Conservation (phyloP, 2,329 filamentous ascomycete species). For the Penicillium sp. region DNA sequence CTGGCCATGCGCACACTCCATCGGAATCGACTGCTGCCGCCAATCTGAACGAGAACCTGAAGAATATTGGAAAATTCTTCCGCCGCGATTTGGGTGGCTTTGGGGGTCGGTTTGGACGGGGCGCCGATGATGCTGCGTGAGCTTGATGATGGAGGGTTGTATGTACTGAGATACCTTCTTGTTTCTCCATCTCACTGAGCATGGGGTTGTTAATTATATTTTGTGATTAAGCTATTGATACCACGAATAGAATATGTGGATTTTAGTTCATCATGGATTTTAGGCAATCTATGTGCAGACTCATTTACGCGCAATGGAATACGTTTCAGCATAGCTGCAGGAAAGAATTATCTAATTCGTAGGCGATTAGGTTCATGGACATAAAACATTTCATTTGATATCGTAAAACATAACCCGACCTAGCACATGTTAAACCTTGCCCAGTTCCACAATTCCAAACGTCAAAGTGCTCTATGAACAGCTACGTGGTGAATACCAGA, state of each 20-base stretch:
- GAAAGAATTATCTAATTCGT: too few species aligned
- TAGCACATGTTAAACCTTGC: background rate
- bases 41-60: conserved; percentile 89
- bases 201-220: conserved; percentile 2
- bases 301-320: background rate
- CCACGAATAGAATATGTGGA: conserved; percentile 3
- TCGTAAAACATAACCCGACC: background rate
- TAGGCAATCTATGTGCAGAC: background rate
- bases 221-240: background rate
- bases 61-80: conserved; percentile 97
- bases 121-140: conserved; percentile 26
- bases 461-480: conserved; percentile 17
- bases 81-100: conserved; percentile 81
- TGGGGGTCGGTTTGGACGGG: conserved; percentile 70
- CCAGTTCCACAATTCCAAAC: background rate
- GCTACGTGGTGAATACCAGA: conserved; percentile 19
- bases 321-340: background rate
- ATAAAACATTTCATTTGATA: conserved; percentile 3
- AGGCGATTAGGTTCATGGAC: background rate
- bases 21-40: conserved; percentile 57
- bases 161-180: background rate
- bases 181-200: background rate
- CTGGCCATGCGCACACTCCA: conserved; percentile 29
- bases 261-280: background rate
- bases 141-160: background rate